phyloP scores from a whole-genome alignment of 2,329 filamentous ascomycete genomes.

The Hypoxylon rubiginosum region DNA sequence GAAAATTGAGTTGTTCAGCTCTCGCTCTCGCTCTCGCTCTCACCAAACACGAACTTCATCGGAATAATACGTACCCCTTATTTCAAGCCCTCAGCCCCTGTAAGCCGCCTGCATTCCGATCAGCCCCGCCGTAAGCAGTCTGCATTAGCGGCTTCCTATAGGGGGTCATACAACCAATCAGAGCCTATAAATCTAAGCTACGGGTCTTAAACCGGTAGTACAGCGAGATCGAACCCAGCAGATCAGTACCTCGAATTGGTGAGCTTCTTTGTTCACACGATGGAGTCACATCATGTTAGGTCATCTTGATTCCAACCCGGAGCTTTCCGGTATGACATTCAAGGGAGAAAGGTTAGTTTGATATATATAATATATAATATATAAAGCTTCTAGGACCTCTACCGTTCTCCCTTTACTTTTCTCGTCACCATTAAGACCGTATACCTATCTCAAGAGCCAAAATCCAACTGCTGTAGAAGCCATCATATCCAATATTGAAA shows the following conservation, averaged over 20 bases:
- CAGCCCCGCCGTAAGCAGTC: constrained; percentile 32
- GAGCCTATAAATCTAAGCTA: neutral
- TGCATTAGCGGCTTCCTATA: constrained; percentile 32
- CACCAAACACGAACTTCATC: neutral
- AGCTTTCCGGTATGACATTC: neutral
- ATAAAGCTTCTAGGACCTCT: neutral
- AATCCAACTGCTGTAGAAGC: neutral
- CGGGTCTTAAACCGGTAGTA: neutral
- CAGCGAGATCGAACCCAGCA: constrained; percentile 3
- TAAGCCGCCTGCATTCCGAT: constrained; percentile 8
- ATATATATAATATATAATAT: no score
- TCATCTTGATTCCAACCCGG: constrained; percentile 6
- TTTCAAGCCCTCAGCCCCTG: constrained; percentile 4
- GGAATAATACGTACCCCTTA: neutral
- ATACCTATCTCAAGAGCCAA: no score
- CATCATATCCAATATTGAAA: no score
- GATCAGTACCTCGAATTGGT: constrained; percentile 16
- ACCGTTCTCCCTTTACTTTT: neutral
- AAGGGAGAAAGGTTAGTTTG: neutral
- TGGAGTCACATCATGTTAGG: constrained; percentile 26
- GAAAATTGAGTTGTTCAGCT: no score
- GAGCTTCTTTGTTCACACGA: constrained; percentile 6
- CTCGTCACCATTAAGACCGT: neutral
- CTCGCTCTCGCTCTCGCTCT: neutral
- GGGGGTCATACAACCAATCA: constrained; percentile 6